Evolutionary conservation across 371 early-diverging fungal species (phyloP), one percentile per base, ranked within the genome.

Genomic region (Rhizopus arrhizus): DNA sequence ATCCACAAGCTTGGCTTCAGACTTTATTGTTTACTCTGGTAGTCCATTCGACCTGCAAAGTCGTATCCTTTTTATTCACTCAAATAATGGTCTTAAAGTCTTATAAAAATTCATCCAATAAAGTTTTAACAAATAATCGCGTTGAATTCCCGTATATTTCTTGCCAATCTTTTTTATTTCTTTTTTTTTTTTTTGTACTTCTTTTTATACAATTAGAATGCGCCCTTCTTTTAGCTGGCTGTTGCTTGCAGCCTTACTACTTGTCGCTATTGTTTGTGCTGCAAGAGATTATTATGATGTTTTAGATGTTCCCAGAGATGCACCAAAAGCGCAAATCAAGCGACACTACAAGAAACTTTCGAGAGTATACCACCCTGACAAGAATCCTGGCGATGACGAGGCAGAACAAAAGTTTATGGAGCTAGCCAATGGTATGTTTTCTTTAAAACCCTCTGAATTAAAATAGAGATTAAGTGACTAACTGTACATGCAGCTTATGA

Each of bases 391-490:
- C 35, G 85, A 91, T 66, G 59, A 70, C 41, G 42, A 59, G 3
- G 92, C 94, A 4, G 88, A 94, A 57, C 87, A 85, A 50, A 95
- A 94, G 73, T 98, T 98, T 68, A 88, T 96, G 61, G 93, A 95
- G 73, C 74, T 97, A 5, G 86, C 96, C 4, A 78, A 95, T 78
- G 94, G 92, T 90, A 79, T n/a, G 48, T 11, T 13, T 38, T 29
- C 15, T 10, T n/a, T 5, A 11, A 43, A 13, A 15, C 13, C 1
- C 5, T 22, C 22, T 22, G 22, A 22, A 22, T 22, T 22, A 22
- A 22, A 28, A 3, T 8, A 31, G 28, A 54, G 7, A 34, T 2
- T 22, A 13, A 5, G 10, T 6, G 13, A 29, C 15, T 43, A 16
- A 32, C 28, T 42, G 5, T 42, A 28, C 31, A 68, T 7, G 22